Evolutionary conservation across 371 early-diverging fungal species (phyloP).

Genomic region (Circinella umbellata): DNA sequence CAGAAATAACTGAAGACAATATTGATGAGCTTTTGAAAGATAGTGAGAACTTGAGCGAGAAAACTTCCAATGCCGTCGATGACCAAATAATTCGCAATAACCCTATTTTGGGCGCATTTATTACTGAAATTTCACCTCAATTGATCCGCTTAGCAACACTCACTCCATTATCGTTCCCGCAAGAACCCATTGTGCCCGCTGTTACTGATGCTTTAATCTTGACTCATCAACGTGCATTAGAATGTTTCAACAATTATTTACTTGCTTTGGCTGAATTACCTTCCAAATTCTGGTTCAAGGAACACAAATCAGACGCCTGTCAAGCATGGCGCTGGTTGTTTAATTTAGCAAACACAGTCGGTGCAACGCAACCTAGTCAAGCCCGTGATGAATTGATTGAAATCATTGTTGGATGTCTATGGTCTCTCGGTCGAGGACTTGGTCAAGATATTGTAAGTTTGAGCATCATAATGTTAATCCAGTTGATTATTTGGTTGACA

Average conservation of each 20-base stretch:
- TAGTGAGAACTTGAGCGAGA: slow-evolving; percentile 24
- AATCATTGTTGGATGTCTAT: slow-evolving; percentile 71
- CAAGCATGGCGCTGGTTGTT: slow-evolving; percentile 71
- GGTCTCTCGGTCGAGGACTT: slow-evolving; percentile 75
- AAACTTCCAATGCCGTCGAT: slow-evolving; percentile 27
- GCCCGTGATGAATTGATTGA: slow-evolving; percentile 58
- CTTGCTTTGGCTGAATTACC: slow-evolving; percentile 72
- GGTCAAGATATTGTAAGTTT: slow-evolving; percentile 60
- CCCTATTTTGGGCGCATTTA: slow-evolving; percentile 54
- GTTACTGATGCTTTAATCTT: slow-evolving; percentile 56
- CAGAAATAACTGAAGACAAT: slow-evolving; percentile 50
- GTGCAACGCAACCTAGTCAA: slow-evolving; percentile 41
- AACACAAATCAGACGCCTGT: slow-evolving; percentile 55
- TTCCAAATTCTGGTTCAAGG: slow-evolving; percentile 69
- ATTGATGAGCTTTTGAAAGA: slow-evolving; percentile 51
- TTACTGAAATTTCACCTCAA: slow-evolving; percentile 52
- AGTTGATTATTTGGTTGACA: too few relatives aligned
- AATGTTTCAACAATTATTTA: slow-evolving; percentile 79
- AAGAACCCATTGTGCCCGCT: slow-evolving; percentile 40
- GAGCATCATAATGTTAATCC: neutral
- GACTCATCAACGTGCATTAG: slow-evolving; percentile 73
- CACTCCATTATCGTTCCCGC: slow-evolving; percentile 57
- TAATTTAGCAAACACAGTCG: slow-evolving; percentile 49
- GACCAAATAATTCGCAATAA: slow-evolving; percentile 33
- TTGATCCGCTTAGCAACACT: slow-evolving; percentile 59